A percentile compares a stretch with the other conserved stretches of the same genome.
These are phyloP conservation scores for Elongisporangium prolatum DNA, from an alignment of 352 stramenopile species.

Conservation along the genomic window DNA sequence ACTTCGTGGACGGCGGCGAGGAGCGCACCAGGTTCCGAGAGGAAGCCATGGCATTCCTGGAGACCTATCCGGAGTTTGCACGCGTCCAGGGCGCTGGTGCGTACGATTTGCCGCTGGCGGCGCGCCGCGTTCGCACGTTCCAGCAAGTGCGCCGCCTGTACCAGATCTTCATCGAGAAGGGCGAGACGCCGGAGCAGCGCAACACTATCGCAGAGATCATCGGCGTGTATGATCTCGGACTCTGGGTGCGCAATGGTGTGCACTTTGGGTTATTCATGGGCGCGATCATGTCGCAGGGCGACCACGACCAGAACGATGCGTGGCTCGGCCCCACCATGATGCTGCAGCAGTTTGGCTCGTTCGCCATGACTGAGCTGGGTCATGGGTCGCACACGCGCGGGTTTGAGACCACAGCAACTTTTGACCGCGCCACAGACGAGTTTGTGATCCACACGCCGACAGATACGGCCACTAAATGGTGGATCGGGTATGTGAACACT, in stretches of 20 bases:
- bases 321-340: conserved; percentile 73
- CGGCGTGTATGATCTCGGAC: conserved; percentile 59
- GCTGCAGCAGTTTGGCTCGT: conserved; percentile 82
- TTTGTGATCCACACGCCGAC: conserved; percentile 96
- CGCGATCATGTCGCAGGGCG: conserved; percentile 66
- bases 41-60: conserved; percentile 44
- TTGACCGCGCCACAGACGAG: conserved; percentile 81
- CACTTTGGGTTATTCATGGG: conserved; percentile 83
- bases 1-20: conserved; percentile 52
- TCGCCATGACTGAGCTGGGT: conserved; percentile 91
- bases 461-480: conserved; percentile 95
- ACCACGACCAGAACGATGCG: conserved; percentile 76
- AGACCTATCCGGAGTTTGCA: conserved; percentile 36
- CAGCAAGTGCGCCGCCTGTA: conserved; percentile 52
- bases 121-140: conserved; percentile 47
- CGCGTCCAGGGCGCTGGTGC: conserved; percentile 17
- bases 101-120: conserved; percentile 47
- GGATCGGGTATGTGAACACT: conserved; percentile 71
- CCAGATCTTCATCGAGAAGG: conserved; percentile 56
- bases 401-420: conserved; percentile 96
- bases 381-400: conserved; percentile 83
- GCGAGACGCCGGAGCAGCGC: conserved; percentile 43
- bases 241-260: conserved; percentile 74
- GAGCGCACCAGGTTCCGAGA: conserved; percentile 38
- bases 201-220: conserved; percentile 56